Percentiles rank a stretch among this genome's conserved stretches.
phyloP scores from a whole-genome alignment of 2,329 filamentous ascomycete species.

The Dactylellina haptotyla region DNA sequence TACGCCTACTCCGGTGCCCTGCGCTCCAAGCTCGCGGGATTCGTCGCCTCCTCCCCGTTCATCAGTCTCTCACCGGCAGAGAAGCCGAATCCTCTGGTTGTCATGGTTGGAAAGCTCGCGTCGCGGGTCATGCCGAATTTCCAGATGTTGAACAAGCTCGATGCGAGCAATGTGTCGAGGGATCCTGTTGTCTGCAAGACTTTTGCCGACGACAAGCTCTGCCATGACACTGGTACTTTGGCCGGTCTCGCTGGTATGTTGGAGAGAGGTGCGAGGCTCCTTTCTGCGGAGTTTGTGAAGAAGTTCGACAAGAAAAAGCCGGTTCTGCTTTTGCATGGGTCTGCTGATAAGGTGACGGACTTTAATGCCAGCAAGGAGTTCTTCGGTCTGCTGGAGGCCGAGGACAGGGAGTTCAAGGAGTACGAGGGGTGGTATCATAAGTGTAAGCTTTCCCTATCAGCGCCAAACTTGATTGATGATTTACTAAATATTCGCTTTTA shows the following conservation, averaged over 20 bases:
- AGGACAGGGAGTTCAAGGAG: conserved; percentile 75
- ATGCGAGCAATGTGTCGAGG: conserved; percentile 72
- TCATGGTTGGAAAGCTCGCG: conserved; percentile 77
- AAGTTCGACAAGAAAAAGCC: conserved; percentile 66
- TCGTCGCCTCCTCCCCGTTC: conserved; percentile 71
- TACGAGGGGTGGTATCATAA: conserved; percentile 85
- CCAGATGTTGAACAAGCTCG: conserved; percentile 74
- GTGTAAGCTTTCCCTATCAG: conserved; percentile 62
- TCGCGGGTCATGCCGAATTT: conserved; percentile 73
- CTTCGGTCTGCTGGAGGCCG: conserved; percentile 68
- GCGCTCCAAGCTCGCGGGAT: conserved; percentile 61
- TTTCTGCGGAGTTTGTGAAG: conserved; percentile 61
- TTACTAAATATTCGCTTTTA: conserved; percentile 57
- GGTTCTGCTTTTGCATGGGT: conserved; percentile 81
- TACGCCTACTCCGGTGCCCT: conserved; percentile 63
- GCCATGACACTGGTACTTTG: conserved; percentile 86
- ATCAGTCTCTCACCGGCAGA: conserved; percentile 75
- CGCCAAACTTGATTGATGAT: background rate
- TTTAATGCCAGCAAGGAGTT: conserved; percentile 73
- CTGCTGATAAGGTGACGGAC: conserved; percentile 68
- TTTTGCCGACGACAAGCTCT: conserved; percentile 73
- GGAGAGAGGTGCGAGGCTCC: conserved; percentile 67
- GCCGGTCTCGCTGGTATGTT: conserved; percentile 80
- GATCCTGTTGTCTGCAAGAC: conserved; percentile 72
- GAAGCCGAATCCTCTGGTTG: conserved; percentile 67